Evolutionary conservation across 495 filamentous ascomycete species (phyloP).

Genomic region (Glarea lozoyensis): DNA sequence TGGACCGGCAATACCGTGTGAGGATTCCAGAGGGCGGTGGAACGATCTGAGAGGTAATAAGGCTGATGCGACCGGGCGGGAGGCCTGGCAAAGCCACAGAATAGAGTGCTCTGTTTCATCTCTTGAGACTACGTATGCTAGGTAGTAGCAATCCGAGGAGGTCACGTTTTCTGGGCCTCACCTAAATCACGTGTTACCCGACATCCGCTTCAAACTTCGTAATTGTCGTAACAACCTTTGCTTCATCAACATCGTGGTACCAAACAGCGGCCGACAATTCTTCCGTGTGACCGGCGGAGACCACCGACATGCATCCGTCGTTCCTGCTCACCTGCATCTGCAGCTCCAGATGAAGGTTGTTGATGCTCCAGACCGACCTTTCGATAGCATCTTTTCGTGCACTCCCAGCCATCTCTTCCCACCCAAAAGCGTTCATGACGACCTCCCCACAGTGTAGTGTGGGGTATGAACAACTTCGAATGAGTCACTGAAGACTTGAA

Average conservation of each 20-base stretch:
- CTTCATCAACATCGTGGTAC: background rate
- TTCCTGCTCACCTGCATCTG: background rate
- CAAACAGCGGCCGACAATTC: background rate
- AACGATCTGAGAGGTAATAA: too few relatives aligned
- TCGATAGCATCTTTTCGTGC: background rate
- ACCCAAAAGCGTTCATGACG: slow-evolving; percentile 10
- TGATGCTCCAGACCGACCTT: background rate
- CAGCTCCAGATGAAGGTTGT: background rate
- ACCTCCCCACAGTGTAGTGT: slow-evolving; percentile 6
- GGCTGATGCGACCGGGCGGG: too few relatives aligned
- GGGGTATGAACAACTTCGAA: slow-evolving; percentile 9
- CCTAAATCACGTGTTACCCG: background rate
- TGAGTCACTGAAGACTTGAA: slow-evolving; percentile 21
- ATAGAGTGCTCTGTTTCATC: too few relatives aligned
- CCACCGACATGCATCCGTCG: background rate
- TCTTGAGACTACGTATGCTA: too few relatives aligned
- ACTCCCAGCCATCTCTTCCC: slow-evolving; percentile 11
- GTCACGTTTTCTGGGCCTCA: background rate
- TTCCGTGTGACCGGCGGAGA: background rate
- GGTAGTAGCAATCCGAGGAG: too few relatives aligned
- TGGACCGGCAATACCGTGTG: too few relatives aligned
- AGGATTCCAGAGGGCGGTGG: too few relatives aligned
- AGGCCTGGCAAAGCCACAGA: too few relatives aligned
- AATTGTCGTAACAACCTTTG: background rate
- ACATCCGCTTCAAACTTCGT: background rate